phyloP scores from a whole-genome alignment of 2,329 filamentous ascomycete species.

The Coniochaeta hoffmannii region DNA sequence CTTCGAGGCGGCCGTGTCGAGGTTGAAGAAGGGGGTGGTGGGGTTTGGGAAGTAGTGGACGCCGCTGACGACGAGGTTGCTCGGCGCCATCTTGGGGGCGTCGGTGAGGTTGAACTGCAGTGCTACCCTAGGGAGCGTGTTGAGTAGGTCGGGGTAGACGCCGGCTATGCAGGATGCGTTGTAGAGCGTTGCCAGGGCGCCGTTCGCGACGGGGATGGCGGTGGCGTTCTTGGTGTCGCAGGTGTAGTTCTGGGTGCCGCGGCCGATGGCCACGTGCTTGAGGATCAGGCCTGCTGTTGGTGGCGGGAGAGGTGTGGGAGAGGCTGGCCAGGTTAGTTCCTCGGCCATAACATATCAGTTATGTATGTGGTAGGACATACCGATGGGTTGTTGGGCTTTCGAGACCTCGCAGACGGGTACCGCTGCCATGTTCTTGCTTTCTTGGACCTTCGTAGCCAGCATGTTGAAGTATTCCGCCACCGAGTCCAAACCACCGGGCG shows the following conservation, averaged over 20 bases:
- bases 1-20: constrained; percentile 48
- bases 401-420: constrained; percentile 47
- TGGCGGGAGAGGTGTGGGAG: constrained; percentile 48
- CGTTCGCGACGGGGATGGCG: constrained; percentile 55
- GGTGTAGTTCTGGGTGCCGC: constrained; percentile 91
- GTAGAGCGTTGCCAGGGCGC: constrained; percentile 79
- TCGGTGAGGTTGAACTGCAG: constrained; percentile 55
- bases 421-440: constrained; percentile 30
- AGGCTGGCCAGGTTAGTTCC: constrained; percentile 30
- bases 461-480: constrained; percentile 55
- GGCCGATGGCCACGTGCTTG: constrained; percentile 75
- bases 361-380: constrained; percentile 26
- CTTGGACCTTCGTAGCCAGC: constrained; percentile 47
- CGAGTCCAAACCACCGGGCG: constrained; percentile 33
- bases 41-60: constrained; percentile 72
- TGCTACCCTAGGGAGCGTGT: constrained; percentile 57
- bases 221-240: constrained; percentile 57
- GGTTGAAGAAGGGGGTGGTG: constrained; percentile 72
- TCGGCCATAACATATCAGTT: not conserved
- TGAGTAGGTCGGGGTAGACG: constrained; percentile 58
- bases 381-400: constrained; percentile 39
- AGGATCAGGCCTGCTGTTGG: constrained; percentile 55
- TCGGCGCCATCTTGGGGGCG: constrained; percentile 38
- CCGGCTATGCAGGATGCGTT: constrained; percentile 76
- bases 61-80: constrained; percentile 59